phyloP scores from a whole-genome alignment of 768 basidiomycete genomes.

The Rhizopogon sp. region DNA sequence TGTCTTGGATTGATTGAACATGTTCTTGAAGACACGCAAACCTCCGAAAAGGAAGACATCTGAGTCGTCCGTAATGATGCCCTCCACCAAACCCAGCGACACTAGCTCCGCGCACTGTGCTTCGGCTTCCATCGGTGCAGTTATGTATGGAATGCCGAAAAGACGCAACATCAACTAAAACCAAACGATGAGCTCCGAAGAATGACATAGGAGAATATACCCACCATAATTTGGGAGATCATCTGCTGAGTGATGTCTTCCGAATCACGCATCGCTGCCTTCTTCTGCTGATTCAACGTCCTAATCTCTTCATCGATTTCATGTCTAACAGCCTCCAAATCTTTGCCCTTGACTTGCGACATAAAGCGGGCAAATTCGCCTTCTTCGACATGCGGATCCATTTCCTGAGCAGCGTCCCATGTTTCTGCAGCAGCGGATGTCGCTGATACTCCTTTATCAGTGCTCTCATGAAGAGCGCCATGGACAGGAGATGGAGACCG shows the following conservation, averaged over 20 bases:
- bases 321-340: slow-evolving; percentile 71
- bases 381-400: slow-evolving; percentile 74
- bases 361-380: slow-evolving; percentile 91
- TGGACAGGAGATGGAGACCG: slow-evolving; percentile 31
- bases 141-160: slow-evolving; percentile 97
- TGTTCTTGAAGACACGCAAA: slow-evolving; percentile 94
- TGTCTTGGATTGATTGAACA: slow-evolving; percentile 99
- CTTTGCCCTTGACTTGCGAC: slow-evolving; percentile 84
- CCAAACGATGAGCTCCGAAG: neutral
- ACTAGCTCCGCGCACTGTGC: slow-evolving; percentile 96
- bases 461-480: slow-evolving; percentile 1
- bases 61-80: slow-evolving; percentile 98
- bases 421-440: slow-evolving; percentile 31
- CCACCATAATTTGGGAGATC: slow-evolving; percentile 78
- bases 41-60: slow-evolving; percentile 99
- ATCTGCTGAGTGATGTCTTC: slow-evolving; percentile 96
- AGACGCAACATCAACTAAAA: slow-evolving; percentile 80
- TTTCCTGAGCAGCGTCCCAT: slow-evolving; percentile 85
- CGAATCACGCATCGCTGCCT: slow-evolving; percentile 86
- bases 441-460: neutral
- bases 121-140: slow-evolving; percentile 99
- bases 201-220: slow-evolving; percentile 7
- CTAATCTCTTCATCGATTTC: slow-evolving; percentile 94
- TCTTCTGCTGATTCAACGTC: slow-evolving; percentile 74
- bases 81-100: slow-evolving; percentile 82